Percentiles rank a stretch among this genome's conserved stretches.
These are phyloP conservation scores for Colletotrichum orchidophilum DNA, from an alignment of 2,329 filamentous ascomycete species.

Conservation along the genomic window DNA sequence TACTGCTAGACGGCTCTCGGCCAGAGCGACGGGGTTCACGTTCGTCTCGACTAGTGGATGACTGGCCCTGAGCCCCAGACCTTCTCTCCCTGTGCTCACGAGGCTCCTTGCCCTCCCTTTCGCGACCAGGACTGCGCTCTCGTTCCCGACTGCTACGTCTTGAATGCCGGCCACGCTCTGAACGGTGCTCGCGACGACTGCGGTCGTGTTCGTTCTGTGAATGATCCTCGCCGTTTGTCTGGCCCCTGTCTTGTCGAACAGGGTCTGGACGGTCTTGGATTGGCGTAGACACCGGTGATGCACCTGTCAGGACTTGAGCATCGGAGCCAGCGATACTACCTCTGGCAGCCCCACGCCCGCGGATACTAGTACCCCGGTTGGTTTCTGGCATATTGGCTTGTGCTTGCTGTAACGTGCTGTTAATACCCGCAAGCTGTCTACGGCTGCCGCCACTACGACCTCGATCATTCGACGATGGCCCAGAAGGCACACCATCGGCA, in stretches of 20 bases:
- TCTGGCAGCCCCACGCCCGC: slow-evolving; percentile 48
- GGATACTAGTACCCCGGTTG: slow-evolving; percentile 46
- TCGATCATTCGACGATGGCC: slow-evolving; percentile 43
- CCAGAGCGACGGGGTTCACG: slow-evolving; percentile 39
- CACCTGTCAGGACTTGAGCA: slow-evolving; percentile 64
- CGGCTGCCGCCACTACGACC: slow-evolving; percentile 47
- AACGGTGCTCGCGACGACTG: slow-evolving; percentile 53
- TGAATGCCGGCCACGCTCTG: slow-evolving; percentile 49
- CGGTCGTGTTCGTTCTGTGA: slow-evolving; percentile 54
- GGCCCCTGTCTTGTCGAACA: slow-evolving; percentile 47
- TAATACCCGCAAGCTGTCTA: slow-evolving; percentile 68
- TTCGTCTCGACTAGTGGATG: slow-evolving; percentile 37
- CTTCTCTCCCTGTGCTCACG: slow-evolving; percentile 57
- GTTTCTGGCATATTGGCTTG: slow-evolving; percentile 52
- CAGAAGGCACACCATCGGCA: slow-evolving; percentile 34
- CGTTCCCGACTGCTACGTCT: slow-evolving; percentile 52
- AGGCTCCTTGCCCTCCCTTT: slow-evolving; percentile 56
- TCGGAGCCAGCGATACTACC: slow-evolving; percentile 62
- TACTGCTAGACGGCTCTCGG: slow-evolving; percentile 29
- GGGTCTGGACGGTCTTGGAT: slow-evolving; percentile 59
- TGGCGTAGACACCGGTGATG: slow-evolving; percentile 60
- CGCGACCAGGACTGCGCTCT: slow-evolving; percentile 58
- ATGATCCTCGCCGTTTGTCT: slow-evolving; percentile 49
- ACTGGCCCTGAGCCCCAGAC: slow-evolving; percentile 40
- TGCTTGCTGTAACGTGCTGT: slow-evolving; percentile 64